A percentile compares a stretch with the other conserved stretches of the same genome.
These are phyloP conservation scores for Ceratocystis diversiconidia DNA, from an alignment of 2,329 filamentous ascomycete species.

Conservation along the genomic window DNA sequence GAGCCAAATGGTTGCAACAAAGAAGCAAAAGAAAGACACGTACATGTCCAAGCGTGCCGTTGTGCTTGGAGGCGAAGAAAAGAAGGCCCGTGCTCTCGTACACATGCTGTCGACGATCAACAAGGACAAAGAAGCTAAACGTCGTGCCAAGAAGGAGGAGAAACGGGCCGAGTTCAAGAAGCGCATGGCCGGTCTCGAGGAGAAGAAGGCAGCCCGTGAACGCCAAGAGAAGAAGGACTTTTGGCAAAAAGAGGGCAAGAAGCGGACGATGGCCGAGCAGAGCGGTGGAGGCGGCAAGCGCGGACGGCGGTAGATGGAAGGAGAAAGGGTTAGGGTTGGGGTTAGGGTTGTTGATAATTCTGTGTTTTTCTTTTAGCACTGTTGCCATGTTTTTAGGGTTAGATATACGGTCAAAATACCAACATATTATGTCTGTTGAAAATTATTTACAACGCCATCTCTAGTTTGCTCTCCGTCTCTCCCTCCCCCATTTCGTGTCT, in stretches of 20 bases:
- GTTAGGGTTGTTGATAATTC: background rate
- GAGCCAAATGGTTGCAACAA: slow-evolving; percentile 72
- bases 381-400: background rate
- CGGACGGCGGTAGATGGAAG: slow-evolving; percentile 13
- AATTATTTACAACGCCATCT: background rate
- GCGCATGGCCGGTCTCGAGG: slow-evolving; percentile 66
- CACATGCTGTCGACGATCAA: slow-evolving; percentile 82
- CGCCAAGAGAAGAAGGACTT: slow-evolving; percentile 86
- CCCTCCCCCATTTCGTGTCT: background rate
- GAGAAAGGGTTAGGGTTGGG: background rate
- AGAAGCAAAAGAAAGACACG: slow-evolving; percentile 63
- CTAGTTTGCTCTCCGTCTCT: background rate
- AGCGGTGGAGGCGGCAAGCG: slow-evolving; percentile 28
- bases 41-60: slow-evolving; percentile 95
- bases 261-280: slow-evolving; percentile 35
- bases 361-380: background rate
- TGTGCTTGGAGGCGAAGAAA: slow-evolving; percentile 75
- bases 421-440: background rate
- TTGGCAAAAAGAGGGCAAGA: slow-evolving; percentile 80
- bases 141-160: slow-evolving; percentile 76
- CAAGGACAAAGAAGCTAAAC: slow-evolving; percentile 80
- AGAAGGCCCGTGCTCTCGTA: slow-evolving; percentile 74
- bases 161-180: slow-evolving; percentile 64
- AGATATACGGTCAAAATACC: background rate
- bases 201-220: slow-evolving; percentile 76